Percentiles rank a stretch among this genome's conserved stretches.
Conservation (phyloP, 225 moss, liverwort and hornwort genomes). For the Straminergon stramineum region DNA sequence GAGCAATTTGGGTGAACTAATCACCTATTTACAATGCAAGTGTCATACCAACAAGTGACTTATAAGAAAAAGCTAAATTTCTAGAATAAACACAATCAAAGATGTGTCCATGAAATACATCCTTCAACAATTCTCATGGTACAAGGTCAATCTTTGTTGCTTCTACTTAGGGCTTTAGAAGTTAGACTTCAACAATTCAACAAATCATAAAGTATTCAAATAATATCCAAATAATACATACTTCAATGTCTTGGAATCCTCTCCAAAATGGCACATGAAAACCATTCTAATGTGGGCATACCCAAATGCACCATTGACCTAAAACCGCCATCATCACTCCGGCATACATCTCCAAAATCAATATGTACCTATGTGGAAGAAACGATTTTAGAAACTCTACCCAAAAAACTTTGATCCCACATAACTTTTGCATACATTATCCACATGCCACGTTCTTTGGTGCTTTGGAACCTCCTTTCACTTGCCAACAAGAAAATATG, state of each 20-base stretch:
- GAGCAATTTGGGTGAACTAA: background rate
- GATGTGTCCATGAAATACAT: background rate
- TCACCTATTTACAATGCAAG: background rate
- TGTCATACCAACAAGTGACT: background rate
- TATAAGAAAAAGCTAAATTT: background rate
- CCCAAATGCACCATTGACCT: background rate
- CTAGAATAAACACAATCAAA: background rate
- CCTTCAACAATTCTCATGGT: background rate
- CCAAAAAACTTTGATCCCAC: background rate
- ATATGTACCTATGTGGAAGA: background rate
- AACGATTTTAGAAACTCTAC: background rate
- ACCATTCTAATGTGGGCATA: background rate
- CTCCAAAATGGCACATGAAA: background rate
- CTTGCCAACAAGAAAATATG: background rate
- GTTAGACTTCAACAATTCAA: background rate
- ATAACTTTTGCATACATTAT: background rate
- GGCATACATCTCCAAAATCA: background rate
- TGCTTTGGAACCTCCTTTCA: background rate
- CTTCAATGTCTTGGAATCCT: background rate
- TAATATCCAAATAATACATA: background rate
- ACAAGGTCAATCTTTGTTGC: background rate
- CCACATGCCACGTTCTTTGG: background rate
- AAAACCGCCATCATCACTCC: background rate
- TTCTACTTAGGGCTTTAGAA: background rate
- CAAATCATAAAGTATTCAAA: background rate